phyloP scores from a whole-genome alignment of 306 rosid genomes.

The Dalbergia cochinchinensis region DNA sequence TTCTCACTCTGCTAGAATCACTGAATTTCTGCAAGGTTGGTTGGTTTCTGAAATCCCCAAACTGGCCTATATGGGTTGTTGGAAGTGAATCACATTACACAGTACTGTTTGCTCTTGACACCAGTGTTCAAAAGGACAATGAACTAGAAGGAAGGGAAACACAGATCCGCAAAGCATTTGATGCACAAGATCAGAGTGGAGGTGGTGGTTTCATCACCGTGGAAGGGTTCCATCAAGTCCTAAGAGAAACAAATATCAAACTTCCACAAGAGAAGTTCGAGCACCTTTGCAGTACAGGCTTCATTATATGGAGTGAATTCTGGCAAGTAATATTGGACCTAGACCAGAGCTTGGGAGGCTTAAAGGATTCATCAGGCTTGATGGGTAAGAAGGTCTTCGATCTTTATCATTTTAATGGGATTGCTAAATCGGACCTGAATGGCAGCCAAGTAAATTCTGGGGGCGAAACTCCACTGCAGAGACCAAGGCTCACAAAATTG shows the following conservation, averaged over 20 bases:
- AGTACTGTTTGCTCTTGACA: constrained; percentile 80
- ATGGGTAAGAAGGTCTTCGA: constrained; percentile 97
- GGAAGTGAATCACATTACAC: constrained; percentile 93
- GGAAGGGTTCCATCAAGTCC: constrained; percentile 84
- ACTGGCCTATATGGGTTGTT: constrained; percentile 94
- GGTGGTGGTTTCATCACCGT: constrained; percentile 90
- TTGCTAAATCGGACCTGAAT: constrained; percentile 92
- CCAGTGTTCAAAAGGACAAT: constrained; percentile 79
- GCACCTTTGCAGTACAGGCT: constrained; percentile 77
- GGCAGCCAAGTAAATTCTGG: constrained; percentile 66
- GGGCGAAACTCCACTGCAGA: constrained; percentile 75
- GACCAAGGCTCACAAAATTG: constrained; percentile 85
- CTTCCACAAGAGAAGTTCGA: constrained; percentile 77
- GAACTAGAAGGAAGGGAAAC: constrained; percentile 87
- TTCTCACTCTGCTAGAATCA: constrained; percentile 83
- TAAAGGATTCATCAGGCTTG: constrained; percentile 91
- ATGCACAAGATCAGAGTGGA: constrained; percentile 84
- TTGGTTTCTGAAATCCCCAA: constrained; percentile 75
- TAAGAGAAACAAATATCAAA: constrained; percentile 63
- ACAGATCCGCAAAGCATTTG: constrained; percentile 85
- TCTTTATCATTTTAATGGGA: constrained; percentile 94
- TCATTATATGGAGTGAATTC: constrained; percentile 97
- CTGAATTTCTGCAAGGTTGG: constrained; percentile 87
- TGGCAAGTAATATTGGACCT: constrained; percentile 96
- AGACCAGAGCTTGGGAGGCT: constrained; percentile 88